Evolutionary conservation across 2,329 filamentous ascomycete genomes (phyloP).

Genomic region (Aspergillus quadrilineatus): DNA sequence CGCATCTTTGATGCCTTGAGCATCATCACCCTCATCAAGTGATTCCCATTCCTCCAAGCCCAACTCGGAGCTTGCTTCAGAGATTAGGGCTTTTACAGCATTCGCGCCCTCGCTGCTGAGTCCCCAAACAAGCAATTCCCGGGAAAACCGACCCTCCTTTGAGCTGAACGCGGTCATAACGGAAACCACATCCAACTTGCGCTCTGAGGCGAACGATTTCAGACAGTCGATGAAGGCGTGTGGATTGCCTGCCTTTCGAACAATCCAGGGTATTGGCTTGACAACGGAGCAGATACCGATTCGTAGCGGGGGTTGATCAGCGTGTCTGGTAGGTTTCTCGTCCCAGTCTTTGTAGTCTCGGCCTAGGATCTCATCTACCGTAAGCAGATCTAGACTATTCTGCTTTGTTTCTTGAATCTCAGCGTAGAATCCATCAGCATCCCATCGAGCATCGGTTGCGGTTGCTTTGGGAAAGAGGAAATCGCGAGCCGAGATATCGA

Average conservation of each 20-base stretch:
- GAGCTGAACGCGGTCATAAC: constrained; percentile 60
- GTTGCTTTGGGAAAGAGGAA: constrained; percentile 54
- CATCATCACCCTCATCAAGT: constrained; percentile 26
- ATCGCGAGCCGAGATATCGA: constrained; percentile 50
- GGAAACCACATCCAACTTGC: constrained; percentile 53
- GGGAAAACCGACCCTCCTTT: constrained; percentile 42
- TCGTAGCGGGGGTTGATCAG: constrained; percentile 33
- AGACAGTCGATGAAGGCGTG: constrained; percentile 44
- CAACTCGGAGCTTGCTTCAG: constrained; percentile 46
- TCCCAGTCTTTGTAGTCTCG: constrained; percentile 66
- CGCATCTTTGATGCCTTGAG: constrained; percentile 18
- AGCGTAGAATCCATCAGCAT: constrained; percentile 52
- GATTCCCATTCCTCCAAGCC: constrained; percentile 36
- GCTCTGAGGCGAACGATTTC: constrained; percentile 46
- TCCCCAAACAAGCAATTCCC: constrained; percentile 53
- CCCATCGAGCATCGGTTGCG: constrained; percentile 33
- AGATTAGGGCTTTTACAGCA: constrained; percentile 48
- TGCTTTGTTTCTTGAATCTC: constrained; percentile 55
- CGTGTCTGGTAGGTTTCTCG: constrained; percentile 34
- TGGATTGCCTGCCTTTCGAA: constrained; percentile 45
- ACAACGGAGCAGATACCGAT: constrained; percentile 62
- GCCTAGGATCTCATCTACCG: constrained; percentile 55
- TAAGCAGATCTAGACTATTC: constrained; percentile 53
- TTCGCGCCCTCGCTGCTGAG: constrained; percentile 41
- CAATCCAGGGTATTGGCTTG: constrained; percentile 55